Evolutionary conservation across 2,329 filamentous ascomycete genomes (phyloP).

Genomic region (Ophiostoma australiae): DNA sequence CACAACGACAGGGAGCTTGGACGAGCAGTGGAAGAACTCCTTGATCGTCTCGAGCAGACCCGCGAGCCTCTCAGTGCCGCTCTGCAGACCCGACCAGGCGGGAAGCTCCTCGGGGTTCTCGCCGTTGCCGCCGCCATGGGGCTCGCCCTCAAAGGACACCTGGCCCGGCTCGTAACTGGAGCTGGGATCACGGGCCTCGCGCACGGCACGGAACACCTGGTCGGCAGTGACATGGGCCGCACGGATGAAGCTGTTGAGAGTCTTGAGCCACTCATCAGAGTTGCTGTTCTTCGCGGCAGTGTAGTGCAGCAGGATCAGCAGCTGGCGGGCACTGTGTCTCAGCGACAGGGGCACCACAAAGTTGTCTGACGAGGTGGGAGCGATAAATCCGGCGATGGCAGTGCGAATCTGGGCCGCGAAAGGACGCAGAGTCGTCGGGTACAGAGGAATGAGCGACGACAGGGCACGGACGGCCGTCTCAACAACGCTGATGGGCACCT

Average conservation of each 20-base stretch:
- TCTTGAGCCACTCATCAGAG: conserved; percentile 71
- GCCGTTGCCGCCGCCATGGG: conserved; percentile 43
- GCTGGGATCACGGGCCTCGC: conserved; percentile 75
- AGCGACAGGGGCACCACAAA: conserved; percentile 49
- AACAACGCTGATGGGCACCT: conserved; percentile 48
- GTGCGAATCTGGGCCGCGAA: conserved; percentile 63
- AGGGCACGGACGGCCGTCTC: conserved; percentile 69
- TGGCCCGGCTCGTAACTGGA: conserved; percentile 43
- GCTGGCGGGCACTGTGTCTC: conserved; percentile 53
- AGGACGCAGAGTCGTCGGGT: conserved; percentile 77
- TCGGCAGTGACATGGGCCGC: conserved; percentile 68
- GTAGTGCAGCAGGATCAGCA: conserved; percentile 68
- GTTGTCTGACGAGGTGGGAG: conserved; percentile 55
- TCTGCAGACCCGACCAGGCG: conserved; percentile 67
- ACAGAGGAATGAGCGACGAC: conserved; percentile 66
- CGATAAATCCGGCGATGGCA: conserved; percentile 56
- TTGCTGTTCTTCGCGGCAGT: conserved; percentile 76
- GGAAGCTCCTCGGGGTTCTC: conserved; percentile 46
- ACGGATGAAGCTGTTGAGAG: conserved; percentile 56
- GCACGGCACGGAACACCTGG: conserved; percentile 68
- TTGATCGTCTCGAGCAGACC: conserved; percentile 62
- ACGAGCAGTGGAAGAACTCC: conserved; percentile 58
- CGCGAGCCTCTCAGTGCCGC: conserved; percentile 64
- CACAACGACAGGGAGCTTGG: conserved; percentile 60
- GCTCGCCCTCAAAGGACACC: conserved; percentile 44